A percentile compares a stretch with the other conserved stretches of the same genome.
Evolutionary conservation across 129 eudicot species (phyloP).

Genomic region (Chrysanthemum seticuspe): DNA sequence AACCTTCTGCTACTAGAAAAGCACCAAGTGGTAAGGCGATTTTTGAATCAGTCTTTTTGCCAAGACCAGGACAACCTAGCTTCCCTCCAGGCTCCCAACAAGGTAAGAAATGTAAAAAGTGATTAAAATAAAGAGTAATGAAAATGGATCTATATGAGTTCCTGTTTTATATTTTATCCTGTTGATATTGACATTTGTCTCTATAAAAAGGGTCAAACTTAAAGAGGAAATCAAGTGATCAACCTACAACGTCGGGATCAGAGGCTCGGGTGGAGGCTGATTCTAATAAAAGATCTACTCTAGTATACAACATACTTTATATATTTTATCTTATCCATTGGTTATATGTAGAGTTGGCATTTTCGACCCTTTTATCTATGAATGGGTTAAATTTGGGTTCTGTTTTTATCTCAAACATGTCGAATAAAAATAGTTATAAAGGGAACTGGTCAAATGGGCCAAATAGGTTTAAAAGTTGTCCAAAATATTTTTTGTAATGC

Average conservation of each 20-base stretch:
- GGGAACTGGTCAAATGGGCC: background rate
- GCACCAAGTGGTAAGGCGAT: slow-evolving; percentile 17
- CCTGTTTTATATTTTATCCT: background rate
- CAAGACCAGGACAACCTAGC: slow-evolving; percentile 17
- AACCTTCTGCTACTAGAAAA: slow-evolving; percentile 17
- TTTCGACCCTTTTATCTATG: background rate
- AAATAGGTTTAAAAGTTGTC: background rate
- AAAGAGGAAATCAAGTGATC: slow-evolving; percentile 47
- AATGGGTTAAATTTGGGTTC: background rate
- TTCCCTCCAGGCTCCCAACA: slow-evolving; percentile 24
- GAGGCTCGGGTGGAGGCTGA: slow-evolving; percentile 12
- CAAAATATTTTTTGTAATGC: background rate
- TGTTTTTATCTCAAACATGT: background rate
- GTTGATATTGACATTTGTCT: background rate
- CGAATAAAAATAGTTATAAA: background rate
- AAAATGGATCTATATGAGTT: background rate
- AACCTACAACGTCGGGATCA: slow-evolving; percentile 7
- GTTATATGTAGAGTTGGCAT: background rate
- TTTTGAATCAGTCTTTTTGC: slow-evolving; percentile 13
- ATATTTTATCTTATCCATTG: background rate
- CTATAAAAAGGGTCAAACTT: slow-evolving; percentile 29
- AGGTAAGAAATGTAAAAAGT: slow-evolving; percentile 23
- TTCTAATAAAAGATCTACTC: slow-evolving; percentile 14
- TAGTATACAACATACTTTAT: slow-evolving; percentile 8
- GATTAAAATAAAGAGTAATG: background rate